Evolutionary conservation across 108 stramenopile genomes (phyloP), one percentile per base, ranked within the genome.

Genomic region (Nitzschia sp.): DNA sequence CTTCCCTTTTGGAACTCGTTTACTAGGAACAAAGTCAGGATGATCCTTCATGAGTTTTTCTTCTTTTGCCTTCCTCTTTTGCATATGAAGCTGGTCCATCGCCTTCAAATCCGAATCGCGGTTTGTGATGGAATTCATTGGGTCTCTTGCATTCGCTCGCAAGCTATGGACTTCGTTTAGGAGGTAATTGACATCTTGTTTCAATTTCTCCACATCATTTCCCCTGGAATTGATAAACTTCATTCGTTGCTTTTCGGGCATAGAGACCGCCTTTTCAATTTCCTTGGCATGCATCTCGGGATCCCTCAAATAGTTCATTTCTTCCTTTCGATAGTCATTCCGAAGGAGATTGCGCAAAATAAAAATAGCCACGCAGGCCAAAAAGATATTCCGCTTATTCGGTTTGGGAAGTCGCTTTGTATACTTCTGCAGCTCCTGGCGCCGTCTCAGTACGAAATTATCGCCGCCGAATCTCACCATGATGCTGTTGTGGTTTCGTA

Each of bases 1-100:
- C 32, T 34, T 31, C 6, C 38, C 60, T 61, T 27, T 61, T 41
- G 17, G 17, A 17, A 41, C 9, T 0, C 60, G 60, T 44, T 41
- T 41, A 61, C 60, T 61, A 5, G 73, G 66, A 34, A 44, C 36
- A 53, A 75, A 75, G 35, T 62, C 66, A 25, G 73, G 73, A 55
- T 75, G 34, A 2, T 75, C 59, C 32, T 53, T 53, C 52, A 66
- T 30, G 17, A 75, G 35, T 58, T 75, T 36, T 48, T 52, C 73
- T 54, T 68, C 66, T 19, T 62, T 28, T 9, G 19, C 52, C 36
- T 35, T 34, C 13, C 73, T 66, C 36, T 75, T 75, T 35, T 61
- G 32, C 19, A 61, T 16, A 33, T 75, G 66, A 29, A 75, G 28
- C 6, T 50, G 29, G 31, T 75, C 73, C 73, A 75, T 68, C 31